A percentile compares a stretch with the other conserved stretches of the same genome.
Evolutionary conservation across 192 early-diverging fungal genomes (phyloP).

Genomic region (Linnemannia hyalina): DNA sequence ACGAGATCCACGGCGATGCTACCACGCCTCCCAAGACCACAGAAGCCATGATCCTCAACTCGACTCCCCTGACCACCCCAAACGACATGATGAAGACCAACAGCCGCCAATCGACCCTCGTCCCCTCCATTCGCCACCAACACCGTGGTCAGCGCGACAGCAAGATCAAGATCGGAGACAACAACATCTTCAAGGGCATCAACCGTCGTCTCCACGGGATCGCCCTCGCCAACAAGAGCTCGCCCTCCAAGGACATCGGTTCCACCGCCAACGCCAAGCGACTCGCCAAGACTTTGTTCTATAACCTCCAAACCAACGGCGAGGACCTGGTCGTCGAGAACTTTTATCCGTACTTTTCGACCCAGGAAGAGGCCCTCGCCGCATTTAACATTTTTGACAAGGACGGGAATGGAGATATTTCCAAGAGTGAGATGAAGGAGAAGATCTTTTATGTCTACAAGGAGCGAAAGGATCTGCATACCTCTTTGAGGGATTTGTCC

Average conservation of each 20-base stretch:
- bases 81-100: not conserved
- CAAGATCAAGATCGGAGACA: conserved; percentile 10
- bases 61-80: conserved; percentile 41
- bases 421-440: conserved; percentile 84
- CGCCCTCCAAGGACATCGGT: conserved; percentile 46
- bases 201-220: conserved; percentile 52
- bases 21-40: conserved; percentile 9
- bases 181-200: conserved; percentile 46
- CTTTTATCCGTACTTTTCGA: conserved; percentile 81
- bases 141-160: conserved; percentile 9
- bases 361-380: conserved; percentile 75
- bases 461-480: conserved; percentile 81
- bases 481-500: conserved; percentile 81
- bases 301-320: conserved; percentile 46
- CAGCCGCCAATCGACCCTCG: conserved; percentile 33
- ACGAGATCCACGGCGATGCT: not conserved
- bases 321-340: conserved; percentile 76
- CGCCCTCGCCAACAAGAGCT: conserved; percentile 42
- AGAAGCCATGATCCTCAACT: conserved; percentile 28
- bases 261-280: conserved; percentile 53
- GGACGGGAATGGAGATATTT: conserved; percentile 90
- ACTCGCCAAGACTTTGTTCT: conserved; percentile 50
- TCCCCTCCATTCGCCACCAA: not conserved
- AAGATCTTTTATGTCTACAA: conserved; percentile 83
- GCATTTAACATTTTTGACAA: conserved; percentile 91